Base-by-base conservation (phyloP, 2,329 filamentous ascomycete species). In the Nemania bipapillata region DNA sequence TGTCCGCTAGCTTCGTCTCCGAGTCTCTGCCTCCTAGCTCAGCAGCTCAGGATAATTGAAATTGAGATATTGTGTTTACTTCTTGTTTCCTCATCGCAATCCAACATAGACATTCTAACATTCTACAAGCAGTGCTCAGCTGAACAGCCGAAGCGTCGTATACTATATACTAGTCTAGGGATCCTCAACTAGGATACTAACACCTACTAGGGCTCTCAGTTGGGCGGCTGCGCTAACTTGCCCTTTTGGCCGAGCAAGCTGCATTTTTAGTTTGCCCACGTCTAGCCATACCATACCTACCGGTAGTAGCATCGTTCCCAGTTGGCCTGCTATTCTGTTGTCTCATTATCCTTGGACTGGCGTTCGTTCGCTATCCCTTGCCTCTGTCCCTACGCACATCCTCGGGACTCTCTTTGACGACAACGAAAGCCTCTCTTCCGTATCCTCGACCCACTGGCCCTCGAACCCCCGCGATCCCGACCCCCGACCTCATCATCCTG, bases 281-380 rank as follows among this genome's bases (percentile, higher is more conserved):
- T 53, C 50, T 32, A 22, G 62, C 61, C 47, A 50, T 50, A 26
- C 30, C 30, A 32, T 32, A 32, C 4, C 30, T 9, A 45, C 28
- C 47, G 7, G 61, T 67, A 40, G 61, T 37, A 56, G 62, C 61
- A 65, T 65, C 70, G 56, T 63, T 55, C 35, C 57, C 60, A 52
- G 53, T 26, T 22, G 26, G 42, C 9, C 37, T 15, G 50, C 58
- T 40, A 22, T 63, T 53, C 49, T 28, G 54, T 40, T 61, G 30
- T 45, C 20, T 45, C 40, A n/a, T 45, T 20, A 20, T 45, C 40
- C 40, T 28, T 37, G 62, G 35, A 52, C 52, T 37, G 50, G 55
- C 49, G 37, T 56, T 47, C 54, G 54, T 37, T 58, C 60, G 35
- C 30, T 49, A 30, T 47, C 60, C 59, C 63, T 61, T 58, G 60